A percentile compares a stretch with the other conserved stretches of the same genome.
Conservation (phyloP, 345 rosid genomes). For the Eucalyptus victrix region DNA sequence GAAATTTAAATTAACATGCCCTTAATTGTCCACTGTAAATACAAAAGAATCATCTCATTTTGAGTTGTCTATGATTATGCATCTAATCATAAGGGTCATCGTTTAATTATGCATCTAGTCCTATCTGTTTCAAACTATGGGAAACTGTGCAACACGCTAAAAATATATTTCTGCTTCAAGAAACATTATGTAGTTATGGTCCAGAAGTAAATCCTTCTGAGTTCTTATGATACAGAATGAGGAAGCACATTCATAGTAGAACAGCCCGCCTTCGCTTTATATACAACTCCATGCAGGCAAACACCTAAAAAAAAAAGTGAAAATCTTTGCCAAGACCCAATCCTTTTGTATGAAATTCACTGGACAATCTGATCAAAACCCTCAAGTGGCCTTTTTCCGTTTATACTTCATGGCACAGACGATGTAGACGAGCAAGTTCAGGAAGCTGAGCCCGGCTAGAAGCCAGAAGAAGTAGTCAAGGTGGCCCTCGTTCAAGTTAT, state of each 20-base stretch:
- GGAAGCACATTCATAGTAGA: not conserved
- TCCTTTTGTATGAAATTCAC: not conserved
- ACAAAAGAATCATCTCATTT: not conserved
- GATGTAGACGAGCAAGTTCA: conserved; percentile 15
- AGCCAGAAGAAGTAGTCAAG: conserved; percentile 36
- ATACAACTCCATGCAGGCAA: not conserved
- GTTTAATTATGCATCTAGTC: not conserved
- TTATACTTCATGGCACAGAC: conserved; percentile 19
- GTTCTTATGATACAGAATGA: not conserved
- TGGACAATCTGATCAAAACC: not conserved
- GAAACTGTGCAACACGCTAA: not conserved
- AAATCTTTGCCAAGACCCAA: not conserved
- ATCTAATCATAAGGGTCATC: not conserved
- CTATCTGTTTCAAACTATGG: not conserved
- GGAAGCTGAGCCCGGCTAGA: conserved; percentile 20
- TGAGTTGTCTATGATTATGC: not conserved
- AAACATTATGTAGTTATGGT: not conserved
- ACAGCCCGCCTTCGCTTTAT: not conserved
- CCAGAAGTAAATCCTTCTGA: not conserved
- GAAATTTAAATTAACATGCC: not conserved
- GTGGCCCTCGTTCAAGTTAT: conserved; percentile 31
- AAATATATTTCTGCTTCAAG: not conserved
- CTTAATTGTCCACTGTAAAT: not conserved
- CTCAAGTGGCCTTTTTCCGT: conserved; percentile 3
- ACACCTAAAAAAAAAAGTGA: not conserved